A percentile compares a stretch with the other conserved stretches of the same genome.
Evolutionary conservation across 192 early-diverging fungal genomes (phyloP).

Genomic region (Rhizoclosmatium sp.): DNA sequence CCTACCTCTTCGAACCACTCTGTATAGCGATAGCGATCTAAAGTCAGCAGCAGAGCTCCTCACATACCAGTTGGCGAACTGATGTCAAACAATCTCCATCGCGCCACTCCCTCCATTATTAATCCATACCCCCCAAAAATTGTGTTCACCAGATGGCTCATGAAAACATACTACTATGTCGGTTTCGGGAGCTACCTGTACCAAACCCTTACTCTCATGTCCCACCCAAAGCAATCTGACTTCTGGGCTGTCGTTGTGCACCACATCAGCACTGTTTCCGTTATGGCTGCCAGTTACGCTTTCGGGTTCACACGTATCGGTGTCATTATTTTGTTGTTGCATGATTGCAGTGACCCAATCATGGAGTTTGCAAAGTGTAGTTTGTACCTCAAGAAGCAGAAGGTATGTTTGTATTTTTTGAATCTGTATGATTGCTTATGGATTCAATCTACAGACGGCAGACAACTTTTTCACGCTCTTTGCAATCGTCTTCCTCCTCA

Average conservation of each 20-base stretch:
- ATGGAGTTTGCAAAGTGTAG: constrained; percentile 61
- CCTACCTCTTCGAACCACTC: too few species aligned
- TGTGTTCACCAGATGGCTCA: constrained; percentile 15
- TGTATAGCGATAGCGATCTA: too few species aligned
- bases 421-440: neutral
- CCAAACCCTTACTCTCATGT: constrained; percentile 43
- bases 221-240: constrained; percentile 50
- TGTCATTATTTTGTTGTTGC: constrained; percentile 51
- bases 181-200: constrained; percentile 51
- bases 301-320: constrained; percentile 55
- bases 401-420: constrained; percentile 33
- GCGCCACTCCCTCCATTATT: neutral
- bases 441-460: constrained; percentile 21
- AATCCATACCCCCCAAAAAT: neutral
- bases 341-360: constrained; percentile 57
- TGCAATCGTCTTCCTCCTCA: constrained; percentile 38
- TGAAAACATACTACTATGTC: constrained; percentile 54
- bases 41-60: too few species aligned
- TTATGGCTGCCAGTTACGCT: constrained; percentile 52
- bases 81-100: too few species aligned
- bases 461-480: constrained; percentile 44
- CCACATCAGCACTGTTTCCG: constrained; percentile 50
- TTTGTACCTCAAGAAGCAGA: constrained; percentile 50
- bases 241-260: constrained; percentile 50
- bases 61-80: too few species aligned